Percentiles rank a stretch among this genome's conserved stretches.
Conservation (phyloP, 2,329 filamentous ascomycete genomes). For the Microcyclospora pomicola region DNA sequence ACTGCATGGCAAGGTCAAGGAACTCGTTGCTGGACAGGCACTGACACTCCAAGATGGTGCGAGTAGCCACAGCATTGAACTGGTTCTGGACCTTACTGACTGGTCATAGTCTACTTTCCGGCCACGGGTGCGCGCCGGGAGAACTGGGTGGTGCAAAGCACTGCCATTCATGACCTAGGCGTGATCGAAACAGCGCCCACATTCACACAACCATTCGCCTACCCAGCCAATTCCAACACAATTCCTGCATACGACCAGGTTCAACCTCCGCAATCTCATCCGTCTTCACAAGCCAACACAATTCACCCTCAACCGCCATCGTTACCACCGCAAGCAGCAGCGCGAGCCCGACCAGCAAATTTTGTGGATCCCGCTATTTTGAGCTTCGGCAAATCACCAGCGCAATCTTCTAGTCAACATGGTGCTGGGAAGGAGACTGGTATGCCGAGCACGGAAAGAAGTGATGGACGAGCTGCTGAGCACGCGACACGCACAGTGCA, state of each 20-base stretch:
- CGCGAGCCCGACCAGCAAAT: constrained; percentile 23
- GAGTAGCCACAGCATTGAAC: constrained; percentile 8
- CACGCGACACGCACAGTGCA: too few relatives aligned
- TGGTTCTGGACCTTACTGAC: constrained; percentile 14
- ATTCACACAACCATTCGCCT: neutral
- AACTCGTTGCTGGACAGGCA: constrained; percentile 51
- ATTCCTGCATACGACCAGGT: neutral
- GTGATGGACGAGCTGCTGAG: constrained; percentile 19
- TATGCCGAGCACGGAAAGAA: too few relatives aligned
- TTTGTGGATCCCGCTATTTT: constrained; percentile 78
- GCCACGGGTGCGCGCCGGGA: constrained; percentile 39
- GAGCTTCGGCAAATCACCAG: constrained; percentile 41
- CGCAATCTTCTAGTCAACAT: constrained; percentile 25
- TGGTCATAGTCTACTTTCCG: constrained; percentile 37
- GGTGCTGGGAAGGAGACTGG: constrained; percentile 27
- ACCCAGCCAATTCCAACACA: neutral
- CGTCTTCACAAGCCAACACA: neutral
- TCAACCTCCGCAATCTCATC: neutral
- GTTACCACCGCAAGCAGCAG: constrained; percentile 2
- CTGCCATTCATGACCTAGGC: constrained; percentile 45
- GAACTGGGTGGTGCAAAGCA: constrained; percentile 42
- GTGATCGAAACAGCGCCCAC: constrained; percentile 23
- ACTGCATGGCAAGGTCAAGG: constrained; percentile 56
- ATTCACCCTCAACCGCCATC: neutral
- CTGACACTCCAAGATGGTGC: constrained; percentile 60